Evolutionary conservation across 2,329 filamentous ascomycete species (phyloP), one percentile per base, ranked within the genome.

Genomic region (Fusarium denticulatum): DNA sequence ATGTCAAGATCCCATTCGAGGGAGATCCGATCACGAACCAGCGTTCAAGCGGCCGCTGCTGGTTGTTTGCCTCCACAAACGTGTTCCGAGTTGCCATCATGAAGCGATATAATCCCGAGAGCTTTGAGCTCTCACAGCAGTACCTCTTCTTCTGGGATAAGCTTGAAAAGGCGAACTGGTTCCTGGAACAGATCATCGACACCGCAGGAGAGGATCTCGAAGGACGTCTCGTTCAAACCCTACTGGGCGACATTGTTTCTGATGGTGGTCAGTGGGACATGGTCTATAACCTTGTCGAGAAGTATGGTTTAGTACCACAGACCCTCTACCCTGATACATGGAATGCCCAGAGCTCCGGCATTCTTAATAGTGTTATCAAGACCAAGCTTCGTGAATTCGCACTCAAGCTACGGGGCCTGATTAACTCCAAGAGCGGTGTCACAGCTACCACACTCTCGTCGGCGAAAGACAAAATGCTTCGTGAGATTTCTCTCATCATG

Each of bases 141-240:
- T 97, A 97, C 78, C 88, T 97, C 8, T 97, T 96, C 84, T 97
- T 94, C 87, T 97, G 93, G 92, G 95, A 97, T 82, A 97, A 97
- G 84, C 89, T 97, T 26, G 95, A 97, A 82, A 97, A 97, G 82
- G 88, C 92, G 14, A 97, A 97, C 82, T 97, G 89, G 85, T 97
- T 97, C 84, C 88, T 97, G 24, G 94, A 97, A 82, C 92, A 93
- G 78, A 89, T 96, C 69, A 88, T 97, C 62, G 90, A 94, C 71
- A 97, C 94, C 0, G 88, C 89, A 0, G 85, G 86, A 58, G 88
- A 94, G 76, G 90, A 92, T 39, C 86, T 97, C 4, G 93, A 95
- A 73, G 88, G 91, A 28, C 85, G 95, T 15, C 83, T 97, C 8
- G 87, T 97, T 7, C 92, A 95, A 80, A 88, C 88, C 8, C 83